Evolutionary conservation across 805 yeast genomes (phyloP).

Genomic region (Tanozyma kutaoensis): DNA sequence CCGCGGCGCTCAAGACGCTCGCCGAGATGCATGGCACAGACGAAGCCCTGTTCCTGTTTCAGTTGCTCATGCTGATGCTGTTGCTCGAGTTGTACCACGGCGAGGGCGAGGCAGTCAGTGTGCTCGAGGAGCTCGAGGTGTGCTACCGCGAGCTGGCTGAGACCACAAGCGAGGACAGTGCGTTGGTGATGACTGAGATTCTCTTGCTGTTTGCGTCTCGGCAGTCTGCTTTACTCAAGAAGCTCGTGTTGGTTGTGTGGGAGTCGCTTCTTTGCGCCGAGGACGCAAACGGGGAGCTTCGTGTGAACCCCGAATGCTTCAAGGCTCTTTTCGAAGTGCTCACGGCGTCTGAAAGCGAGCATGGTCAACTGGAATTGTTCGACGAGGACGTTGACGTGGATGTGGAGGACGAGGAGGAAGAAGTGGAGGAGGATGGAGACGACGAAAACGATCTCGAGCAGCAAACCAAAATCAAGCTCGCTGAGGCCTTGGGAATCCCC

Average conservation of each 20-base stretch:
- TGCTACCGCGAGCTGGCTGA: slow-evolving; percentile 35
- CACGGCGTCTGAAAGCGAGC: slow-evolving; percentile 57
- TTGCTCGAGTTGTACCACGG: slow-evolving; percentile 68
- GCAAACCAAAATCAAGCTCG: slow-evolving; percentile 46
- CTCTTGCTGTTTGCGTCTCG: slow-evolving; percentile 30
- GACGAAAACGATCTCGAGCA: slow-evolving; percentile 5
- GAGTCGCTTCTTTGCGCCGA: slow-evolving; percentile 22
- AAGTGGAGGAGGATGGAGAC: slow-evolving; percentile 9
- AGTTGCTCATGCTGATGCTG: slow-evolving; percentile 63
- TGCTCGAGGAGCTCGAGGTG: slow-evolving; percentile 57
- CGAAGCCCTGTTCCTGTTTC: slow-evolving; percentile 63
- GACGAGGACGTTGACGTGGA: slow-evolving; percentile 36
- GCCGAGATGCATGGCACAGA: slow-evolving; percentile 5
- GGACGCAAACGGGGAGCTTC: slow-evolving; percentile 12
- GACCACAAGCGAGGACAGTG: slow-evolving; percentile 6
- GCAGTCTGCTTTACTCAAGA: slow-evolving; percentile 22
- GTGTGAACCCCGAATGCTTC: slow-evolving; percentile 18
- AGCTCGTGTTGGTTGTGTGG: slow-evolving; percentile 26
- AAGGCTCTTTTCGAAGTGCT: slow-evolving; percentile 22
- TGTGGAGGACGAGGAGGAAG: slow-evolving; percentile 11
- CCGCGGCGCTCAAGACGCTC: slow-evolving; percentile 36
- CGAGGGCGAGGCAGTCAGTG: slow-evolving; percentile 61
- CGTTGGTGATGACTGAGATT: slow-evolving; percentile 24
- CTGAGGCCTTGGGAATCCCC: slow-evolving; percentile 60
- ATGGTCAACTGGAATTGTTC: slow-evolving; percentile 68